These are phyloP conservation scores for Aspergillus intermedius DNA, from an alignment of 2,329 filamentous ascomycete species.

Conservation along the genomic window DNA sequence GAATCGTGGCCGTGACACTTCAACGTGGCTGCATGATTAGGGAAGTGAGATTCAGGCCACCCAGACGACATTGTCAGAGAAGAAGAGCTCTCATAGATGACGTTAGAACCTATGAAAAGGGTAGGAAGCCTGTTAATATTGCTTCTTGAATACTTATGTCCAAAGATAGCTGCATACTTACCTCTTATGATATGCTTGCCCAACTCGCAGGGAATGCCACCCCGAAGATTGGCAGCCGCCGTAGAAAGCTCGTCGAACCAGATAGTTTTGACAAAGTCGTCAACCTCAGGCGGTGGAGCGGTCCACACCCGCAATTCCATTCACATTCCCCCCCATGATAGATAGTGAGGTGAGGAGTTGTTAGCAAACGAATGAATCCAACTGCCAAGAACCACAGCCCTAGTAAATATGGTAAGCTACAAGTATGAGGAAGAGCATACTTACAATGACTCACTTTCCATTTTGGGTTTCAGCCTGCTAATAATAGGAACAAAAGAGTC, in stretches of 20 bases:
- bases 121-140: background rate
- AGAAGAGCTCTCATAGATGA: background rate
- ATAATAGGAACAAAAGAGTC: too few relatives aligned
- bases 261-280: constrained; percentile 1
- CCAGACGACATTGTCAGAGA: background rate
- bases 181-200: background rate
- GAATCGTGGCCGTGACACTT: too few relatives aligned
- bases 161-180: background rate
- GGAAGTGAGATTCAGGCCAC: background rate
- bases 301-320: too few relatives aligned
- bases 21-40: background rate
- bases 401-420: too few relatives aligned
- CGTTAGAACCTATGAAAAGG: background rate
- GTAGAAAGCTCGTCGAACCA: background rate
- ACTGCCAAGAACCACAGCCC: too few relatives aligned
- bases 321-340: too few relatives aligned
- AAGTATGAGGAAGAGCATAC: too few relatives aligned
- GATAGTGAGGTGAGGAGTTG: too few relatives aligned
- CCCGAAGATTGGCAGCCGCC: background rate
- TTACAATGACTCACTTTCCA: too few relatives aligned
- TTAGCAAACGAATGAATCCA: too few relatives aligned
- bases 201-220: background rate
- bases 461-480: too few relatives aligned
- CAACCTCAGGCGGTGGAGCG: background rate
- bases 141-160: background rate